Conservation (phyloP, 805 yeast species). For the Myxozyma sirexii region DNA sequence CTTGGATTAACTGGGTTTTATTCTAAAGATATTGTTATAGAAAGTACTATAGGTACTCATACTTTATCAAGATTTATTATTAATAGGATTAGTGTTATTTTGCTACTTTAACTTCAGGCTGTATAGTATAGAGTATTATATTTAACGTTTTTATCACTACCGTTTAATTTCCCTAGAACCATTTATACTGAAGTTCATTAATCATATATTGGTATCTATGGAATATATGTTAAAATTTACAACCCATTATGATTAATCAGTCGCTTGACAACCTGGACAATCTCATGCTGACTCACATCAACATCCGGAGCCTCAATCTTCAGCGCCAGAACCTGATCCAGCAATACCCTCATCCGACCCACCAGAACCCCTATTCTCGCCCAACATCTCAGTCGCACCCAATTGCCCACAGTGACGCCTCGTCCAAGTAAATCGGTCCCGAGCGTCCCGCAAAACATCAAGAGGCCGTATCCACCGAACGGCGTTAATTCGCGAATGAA, state of each 20-base stretch:
- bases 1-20: too few species aligned
- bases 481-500: conserved; percentile 82
- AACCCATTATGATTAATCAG: conserved; percentile 42
- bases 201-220: too few species aligned
- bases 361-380: conserved; percentile 88
- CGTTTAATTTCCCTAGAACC: too few species aligned
- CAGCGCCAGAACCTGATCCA: conserved; percentile 68
- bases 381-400: conserved; percentile 93
- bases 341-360: conserved; percentile 63
- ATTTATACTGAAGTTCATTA: too few species aligned
- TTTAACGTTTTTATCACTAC: too few species aligned
- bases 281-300: conserved; percentile 38
- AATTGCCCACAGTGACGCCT: conserved; percentile 81
- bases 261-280: conserved; percentile 40
- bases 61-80: too few species aligned
- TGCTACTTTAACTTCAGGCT: too few species aligned
- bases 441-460: conserved; percentile 78
- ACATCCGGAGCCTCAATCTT: conserved; percentile 56
- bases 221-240: too few species aligned
- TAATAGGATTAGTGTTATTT: too few species aligned
- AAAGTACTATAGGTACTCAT: too few species aligned
- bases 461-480: conserved; percentile 65
- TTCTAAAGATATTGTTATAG: too few species aligned
- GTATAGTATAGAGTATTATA: too few species aligned
- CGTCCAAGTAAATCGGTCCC: conserved; percentile 60